Base-by-base conservation (phyloP, 768 basidiomycete species). In the Boletellus sp. region DNA sequence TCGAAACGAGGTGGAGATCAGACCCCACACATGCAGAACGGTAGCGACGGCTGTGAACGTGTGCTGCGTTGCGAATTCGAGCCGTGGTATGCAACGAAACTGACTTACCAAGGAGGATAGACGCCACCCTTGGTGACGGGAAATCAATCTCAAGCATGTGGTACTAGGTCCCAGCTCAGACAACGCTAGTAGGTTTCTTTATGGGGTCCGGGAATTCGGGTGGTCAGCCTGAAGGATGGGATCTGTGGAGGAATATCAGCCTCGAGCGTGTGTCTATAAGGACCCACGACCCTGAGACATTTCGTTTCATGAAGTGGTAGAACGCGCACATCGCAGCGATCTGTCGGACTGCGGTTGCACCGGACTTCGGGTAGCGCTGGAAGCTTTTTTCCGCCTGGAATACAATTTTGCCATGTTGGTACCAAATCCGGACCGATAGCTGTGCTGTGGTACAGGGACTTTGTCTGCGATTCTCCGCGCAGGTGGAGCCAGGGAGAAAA, bases 1-100 rank as follows among this genome's bases (percentile, higher is more conserved):
- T 42, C 62, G 57, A 44, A 68, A 62, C 4, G 51, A 52, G 13
- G 66, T 67, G 7, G 60, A 38, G 22, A 48, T 39, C 3, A 67
- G 9, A n/a, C 53, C 58, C 2, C 55, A 26, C 1, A 4, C 56
- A 26, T 68, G 57, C 11, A 68, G 39, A 38, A 63, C 32, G n/a
- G 62, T 57, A 23, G 13, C 31, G 22, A 59, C 17, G 24, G 66
- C 63, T 26, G 31, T 13, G 1, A 12, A 42, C 20, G 38, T 9
- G 34, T 8, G n/a, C 4, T 45, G 16, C 31, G 20, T 50, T 33
- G 31, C 37, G 20, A 36, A 46, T 43, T 31, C 28, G 11, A 11
- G 28, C 20, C 36, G 16, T 26, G 13, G 16, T 9, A 33, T 16
- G 11, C 19, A 33, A 8, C 32, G 26, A 19, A 34, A 34, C 7